Evolutionary conservation across 2,329 filamentous ascomycete genomes (phyloP), one percentile per base, ranked within the genome.

Genomic region (Paracoccidioides lutzii): DNA sequence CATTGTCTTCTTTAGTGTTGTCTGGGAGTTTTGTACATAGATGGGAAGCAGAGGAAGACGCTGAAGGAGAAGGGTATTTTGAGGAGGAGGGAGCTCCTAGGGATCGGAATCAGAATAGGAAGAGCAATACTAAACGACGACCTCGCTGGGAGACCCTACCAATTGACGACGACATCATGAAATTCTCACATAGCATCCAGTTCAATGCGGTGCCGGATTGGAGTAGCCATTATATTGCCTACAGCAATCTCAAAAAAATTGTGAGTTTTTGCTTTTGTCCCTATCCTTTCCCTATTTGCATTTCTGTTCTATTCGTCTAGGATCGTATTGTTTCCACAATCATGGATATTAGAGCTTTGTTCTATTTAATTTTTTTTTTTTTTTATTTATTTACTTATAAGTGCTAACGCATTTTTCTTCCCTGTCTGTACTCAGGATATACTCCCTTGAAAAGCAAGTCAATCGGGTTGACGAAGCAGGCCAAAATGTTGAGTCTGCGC

Each of bases 141-240:
- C 22, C 22, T 15, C 52, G 40, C 37, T 57, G 28, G 32, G 55
- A 30, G 33, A 40, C 15, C 76, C 76, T 67, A 81, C 65, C 81
- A 37, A 60, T 87, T 64, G 77, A 84, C 64, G 81, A 78, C 62
- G 84, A 87, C 82, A 88, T 89, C 68, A 98, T 98, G 93, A 97
- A 97, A 84, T 98, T 98, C 79, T 97, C 91, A 15, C 93, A 98
- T 72, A 97, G 91, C 74, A 85, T 98, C 65, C 93, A 98, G 78
- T 98, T 98, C 76, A 98, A 98, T 76, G 90, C 93, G 60, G 93
- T 98, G 64, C 93, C 93, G n/a, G 93, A 98, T 74, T 98, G 93
- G 93, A 96, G 89, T 76, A 90, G 85, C 66, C 84, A 97, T 73
- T 98, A 98, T 73, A 94, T 98, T 68, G 88, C 90, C 58, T 98